Evolutionary conservation across 768 basidiomycete genomes (phyloP).

Genomic region (Amanita rubescens): DNA sequence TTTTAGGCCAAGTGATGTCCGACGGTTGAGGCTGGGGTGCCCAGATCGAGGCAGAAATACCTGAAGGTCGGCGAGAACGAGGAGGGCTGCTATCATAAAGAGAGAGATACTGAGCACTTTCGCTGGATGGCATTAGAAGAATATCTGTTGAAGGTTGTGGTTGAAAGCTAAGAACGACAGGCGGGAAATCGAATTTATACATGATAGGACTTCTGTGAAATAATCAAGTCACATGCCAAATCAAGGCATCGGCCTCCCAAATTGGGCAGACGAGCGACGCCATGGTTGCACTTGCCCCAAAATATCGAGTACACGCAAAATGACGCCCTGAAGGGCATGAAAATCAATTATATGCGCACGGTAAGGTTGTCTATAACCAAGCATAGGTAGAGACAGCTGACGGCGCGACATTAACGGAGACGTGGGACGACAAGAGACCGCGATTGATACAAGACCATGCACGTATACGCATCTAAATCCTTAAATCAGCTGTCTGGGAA

Average conservation of each 20-base stretch:
- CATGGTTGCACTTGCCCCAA: neutral
- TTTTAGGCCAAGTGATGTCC: conserved; percentile 60
- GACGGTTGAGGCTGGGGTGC: conserved; percentile 71
- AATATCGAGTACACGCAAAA: neutral
- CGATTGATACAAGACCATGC: neutral
- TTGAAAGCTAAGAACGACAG: conserved; percentile 32
- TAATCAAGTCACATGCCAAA: conserved; percentile 24
- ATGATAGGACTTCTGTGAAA: conserved; percentile 25
- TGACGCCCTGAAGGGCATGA: neutral
- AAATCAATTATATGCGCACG: neutral
- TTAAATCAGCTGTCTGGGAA: neutral
- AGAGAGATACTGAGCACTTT: conserved; percentile 27
- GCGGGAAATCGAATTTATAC: conserved; percentile 26
- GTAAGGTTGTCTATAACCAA: neutral
- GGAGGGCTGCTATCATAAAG: conserved; percentile 34
- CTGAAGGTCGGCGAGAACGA: conserved; percentile 31
- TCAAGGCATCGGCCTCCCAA: conserved; percentile 27
- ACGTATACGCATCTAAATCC: neutral
- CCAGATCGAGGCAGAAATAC: conserved; percentile 63
- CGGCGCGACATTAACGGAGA: neutral
- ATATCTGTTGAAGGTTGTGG: conserved; percentile 29
- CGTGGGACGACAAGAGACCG: neutral
- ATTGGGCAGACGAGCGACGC: conserved; percentile 14
- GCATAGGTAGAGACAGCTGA: neutral
- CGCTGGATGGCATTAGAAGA: conserved; percentile 23